A percentile compares a stretch with the other conserved stretches of the same genome.
These are phyloP conservation scores for Naganishia sp. DNA, from an alignment of 1,284 basidiomycete genomes.

Conservation along the genomic window DNA sequence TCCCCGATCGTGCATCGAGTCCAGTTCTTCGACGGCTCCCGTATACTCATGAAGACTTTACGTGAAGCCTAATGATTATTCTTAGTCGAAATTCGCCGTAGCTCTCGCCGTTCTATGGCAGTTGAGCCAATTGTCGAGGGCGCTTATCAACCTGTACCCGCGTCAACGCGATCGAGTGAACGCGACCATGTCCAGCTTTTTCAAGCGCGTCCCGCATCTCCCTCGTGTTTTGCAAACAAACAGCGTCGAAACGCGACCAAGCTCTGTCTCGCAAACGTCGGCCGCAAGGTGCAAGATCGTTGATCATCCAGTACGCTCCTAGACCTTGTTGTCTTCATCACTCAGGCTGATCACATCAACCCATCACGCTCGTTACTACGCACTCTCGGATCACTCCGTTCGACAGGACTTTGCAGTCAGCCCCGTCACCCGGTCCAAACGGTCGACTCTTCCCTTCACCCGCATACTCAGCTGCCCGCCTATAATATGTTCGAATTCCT, in stretches of 20 bases:
- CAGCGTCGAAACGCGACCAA: neutral
- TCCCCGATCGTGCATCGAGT: too few species aligned
- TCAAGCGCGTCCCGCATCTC: constrained; percentile 2
- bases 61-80: too few species aligned
- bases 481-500: constrained; percentile 45
- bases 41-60: too few species aligned
- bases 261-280: neutral
- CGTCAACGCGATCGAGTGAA: neutral
- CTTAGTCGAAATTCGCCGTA: too few species aligned
- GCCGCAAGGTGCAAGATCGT: neutral
- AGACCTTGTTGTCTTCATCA: too few species aligned
- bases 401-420: constrained; percentile 14
- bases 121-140: too few species aligned
- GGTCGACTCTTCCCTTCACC: neutral
- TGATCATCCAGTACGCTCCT: neutral
- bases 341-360: constrained; percentile 14
- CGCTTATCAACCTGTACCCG: constrained; percentile 3
- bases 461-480: neutral
- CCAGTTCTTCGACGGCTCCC: too few species aligned
- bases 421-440: constrained; percentile 15
- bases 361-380: constrained; percentile 18
- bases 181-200: constrained; percentile 2
- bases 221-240: constrained; percentile 18
- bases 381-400: neutral
- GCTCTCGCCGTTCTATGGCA: too few species aligned